phyloP scores from a whole-genome alignment of 2,329 filamentous ascomycete genomes.

The Neoascochyta sp. region DNA sequence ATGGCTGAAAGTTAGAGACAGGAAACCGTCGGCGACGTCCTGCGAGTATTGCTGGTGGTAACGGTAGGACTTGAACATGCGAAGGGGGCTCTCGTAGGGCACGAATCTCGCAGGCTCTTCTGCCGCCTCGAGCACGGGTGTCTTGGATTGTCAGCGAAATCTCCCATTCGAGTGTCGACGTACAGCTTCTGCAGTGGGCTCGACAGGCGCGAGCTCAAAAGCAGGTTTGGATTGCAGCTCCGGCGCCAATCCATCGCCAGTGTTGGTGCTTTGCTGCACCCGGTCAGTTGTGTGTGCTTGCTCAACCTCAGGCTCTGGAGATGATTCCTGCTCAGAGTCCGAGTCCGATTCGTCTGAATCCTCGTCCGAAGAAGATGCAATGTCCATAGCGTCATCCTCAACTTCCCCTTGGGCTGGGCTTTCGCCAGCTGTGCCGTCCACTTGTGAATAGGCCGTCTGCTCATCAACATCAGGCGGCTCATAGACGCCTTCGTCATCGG shows the following conservation, averaged over 20 bases:
- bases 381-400: conserved; percentile 36
- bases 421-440: neutral
- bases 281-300: conserved; percentile 5
- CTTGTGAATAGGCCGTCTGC: conserved; percentile 11
- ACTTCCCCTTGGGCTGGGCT: conserved; percentile 12
- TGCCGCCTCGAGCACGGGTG: conserved; percentile 7
- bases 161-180: conserved; percentile 7
- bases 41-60: conserved; percentile 76
- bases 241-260: conserved; percentile 40
- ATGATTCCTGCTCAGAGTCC: conserved; percentile 15
- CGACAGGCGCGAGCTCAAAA: conserved; percentile 3
- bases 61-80: conserved; percentile 80
- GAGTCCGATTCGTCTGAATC: conserved; percentile 24
- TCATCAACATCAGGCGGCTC: conserved; percentile 31
- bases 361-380: conserved; percentile 27
- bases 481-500: conserved; percentile 30
- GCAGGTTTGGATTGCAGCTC: conserved; percentile 34
- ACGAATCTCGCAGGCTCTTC: conserved; percentile 39
- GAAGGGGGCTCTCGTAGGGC: conserved; percentile 80
- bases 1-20: conserved; percentile 91
- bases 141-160: conserved; percentile 20
- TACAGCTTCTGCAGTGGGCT: conserved; percentile 15
- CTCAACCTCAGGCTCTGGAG: conserved; percentile 11
- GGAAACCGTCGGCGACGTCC: conserved; percentile 69
- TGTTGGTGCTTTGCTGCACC: conserved; percentile 11